A percentile compares a stretch with the other conserved stretches of the same genome.
Conservation (phyloP, 176 grass and related monocot species). For the Miscanthus lutarioriparius region DNA sequence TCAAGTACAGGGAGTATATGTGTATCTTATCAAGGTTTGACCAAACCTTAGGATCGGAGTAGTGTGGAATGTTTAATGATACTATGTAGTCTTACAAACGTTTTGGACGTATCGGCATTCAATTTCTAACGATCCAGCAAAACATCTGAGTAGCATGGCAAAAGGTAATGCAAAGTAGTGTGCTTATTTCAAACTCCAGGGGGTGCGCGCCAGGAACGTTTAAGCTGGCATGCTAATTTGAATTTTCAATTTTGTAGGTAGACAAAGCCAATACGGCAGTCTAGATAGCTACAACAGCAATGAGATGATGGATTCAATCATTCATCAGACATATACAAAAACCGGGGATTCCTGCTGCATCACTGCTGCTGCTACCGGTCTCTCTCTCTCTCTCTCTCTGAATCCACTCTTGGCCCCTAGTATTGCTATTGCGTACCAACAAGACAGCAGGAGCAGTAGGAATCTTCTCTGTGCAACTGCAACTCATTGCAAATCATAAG, state of each 20-base stretch:
- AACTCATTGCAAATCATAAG: slow-evolving; percentile 22
- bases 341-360: slow-evolving; percentile 3
- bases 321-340: slow-evolving; percentile 9
- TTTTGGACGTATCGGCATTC: neutral
- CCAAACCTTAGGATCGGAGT: neutral
- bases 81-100: neutral
- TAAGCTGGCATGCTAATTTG: slow-evolving; percentile 3
- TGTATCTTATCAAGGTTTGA: neutral
- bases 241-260: neutral
- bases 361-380: neutral
- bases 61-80: neutral
- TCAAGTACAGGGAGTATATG: neutral
- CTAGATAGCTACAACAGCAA: neutral
- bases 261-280: slow-evolving; percentile 23
- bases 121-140: neutral
- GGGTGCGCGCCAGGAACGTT: neutral
- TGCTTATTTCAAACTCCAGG: neutral
- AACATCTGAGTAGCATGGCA: neutral
- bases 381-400: neutral
- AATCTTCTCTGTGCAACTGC: slow-evolving; percentile 44
- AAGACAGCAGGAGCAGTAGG: slow-evolving; percentile 1
- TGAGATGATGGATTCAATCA: slow-evolving; percentile 41
- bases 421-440: slow-evolving; percentile 3
- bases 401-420: slow-evolving; percentile 31
- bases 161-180: neutral